Base-by-base conservation (phyloP, 1,139 yeast genomes). In the Lodderomyces oxycetoniae region DNA sequence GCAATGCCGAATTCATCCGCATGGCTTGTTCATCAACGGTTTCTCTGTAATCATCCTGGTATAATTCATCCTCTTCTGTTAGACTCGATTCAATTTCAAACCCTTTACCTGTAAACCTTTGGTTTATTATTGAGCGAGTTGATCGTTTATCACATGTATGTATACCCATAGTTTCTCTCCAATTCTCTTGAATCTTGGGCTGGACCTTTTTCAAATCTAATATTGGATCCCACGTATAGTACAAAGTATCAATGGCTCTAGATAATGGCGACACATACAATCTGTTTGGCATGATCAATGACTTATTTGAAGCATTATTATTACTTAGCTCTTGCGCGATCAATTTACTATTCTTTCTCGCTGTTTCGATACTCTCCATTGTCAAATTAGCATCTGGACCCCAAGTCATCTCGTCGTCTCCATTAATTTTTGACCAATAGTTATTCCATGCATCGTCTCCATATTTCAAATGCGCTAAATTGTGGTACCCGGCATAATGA, bases 331-430 rank as follows among this genome's bases (percentile, higher is more conserved):
- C 57, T 26, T 42, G 28, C 34, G 47, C 43, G 61, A 65, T 51
- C 16, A 47, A 53, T 30, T 35, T 25, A 26, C 48, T 45, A 36
- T 59, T 60, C 19, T 47, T 57, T 32, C 48, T 48, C n/a, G 74
- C 74, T 44, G 67, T 73, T 16, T 48, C 45, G 26, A 53, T 41
- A 2, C 74, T 74, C 41, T 61, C 52, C 3, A 57, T 61, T 5
- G 73, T 67, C 45, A 68, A 61, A 29, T 55, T 57, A 1, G 74
- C 70, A 45, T 68, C 74, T 0, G 74, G 74, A 3, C 67, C 75
- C 72, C 73, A 68, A 3, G 57, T 63, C 6, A 63, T 53, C 25
- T 60, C 55, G 5, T 70, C 74, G 42, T 68, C 72, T 1, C 72
- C 71, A 33, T 55, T 57, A 31, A 63, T 43, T 35, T 58, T 63